Base-by-base conservation (phyloP, 75 land plant species). In the Picea sitchensis region DNA sequence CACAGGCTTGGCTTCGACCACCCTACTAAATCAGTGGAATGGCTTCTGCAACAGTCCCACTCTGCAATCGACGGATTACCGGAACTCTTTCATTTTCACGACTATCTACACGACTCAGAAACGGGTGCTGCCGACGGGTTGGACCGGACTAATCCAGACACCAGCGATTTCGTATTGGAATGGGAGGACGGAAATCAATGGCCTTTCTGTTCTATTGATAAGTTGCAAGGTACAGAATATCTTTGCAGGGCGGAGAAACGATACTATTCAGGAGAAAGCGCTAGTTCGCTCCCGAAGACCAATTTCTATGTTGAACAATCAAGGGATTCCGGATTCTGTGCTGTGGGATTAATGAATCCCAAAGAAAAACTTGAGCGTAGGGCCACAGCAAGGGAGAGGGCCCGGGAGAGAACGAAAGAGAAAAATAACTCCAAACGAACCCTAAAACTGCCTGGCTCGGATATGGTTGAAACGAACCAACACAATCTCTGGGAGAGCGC, bases 331-430 rank as follows among this genome's bases (percentile, higher is more conserved):
- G 54, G 54, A 47, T 47, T 8, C 54, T 11, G 32, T 3, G 14
- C 32, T 23, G 32, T 30, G 4, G 14, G 32, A 1, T 26, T 64
- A 7, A 82, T 83, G 20, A 32, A 34, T 14, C 34, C 15, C 72
- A 80, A 65, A 59, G 83, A 72, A 18, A 59, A 73, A 58, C 62
- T 82, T 31, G 84, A 82, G 57, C 72, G 62, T 1, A 58, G 84
- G 58, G 83, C 38, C 26, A 82, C 82, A 54, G 83, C 84, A 2
- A 65, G 84, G 32, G 83, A 82, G 15, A 56, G 84, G 15, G 83
- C 83, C 17, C 47, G 76, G 11, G 83, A 82, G 72, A 67, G 76
- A 21, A 79, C 84, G 7, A 82, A 80, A 36, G 81, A 79, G 41
- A 81, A 81, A 47, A 47, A 7, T 8, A 47, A 47, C 7, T 7